Conservation (phyloP, 257 asterid species). For the Eucommia ulmoides region DNA sequence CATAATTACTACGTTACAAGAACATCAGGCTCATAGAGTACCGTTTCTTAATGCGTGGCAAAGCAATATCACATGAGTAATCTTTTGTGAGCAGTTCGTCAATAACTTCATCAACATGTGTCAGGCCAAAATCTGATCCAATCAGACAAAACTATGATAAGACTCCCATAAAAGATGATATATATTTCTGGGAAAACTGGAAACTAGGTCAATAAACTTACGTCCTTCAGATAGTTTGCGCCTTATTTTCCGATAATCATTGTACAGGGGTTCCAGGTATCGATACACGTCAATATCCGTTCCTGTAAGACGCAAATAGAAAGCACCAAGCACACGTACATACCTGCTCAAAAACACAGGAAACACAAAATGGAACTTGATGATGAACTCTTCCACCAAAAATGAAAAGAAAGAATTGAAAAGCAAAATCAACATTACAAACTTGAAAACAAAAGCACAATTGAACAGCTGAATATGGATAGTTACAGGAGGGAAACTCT, state of each 20-base stretch:
- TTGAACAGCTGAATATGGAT: neutral
- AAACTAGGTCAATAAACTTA: conserved; percentile 16
- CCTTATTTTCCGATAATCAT: conserved; percentile 89
- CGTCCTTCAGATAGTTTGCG: conserved; percentile 49
- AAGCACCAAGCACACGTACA: conserved; percentile 89
- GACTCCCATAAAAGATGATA: no score
- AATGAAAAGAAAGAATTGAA: conserved; percentile 1
- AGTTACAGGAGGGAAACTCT: neutral
- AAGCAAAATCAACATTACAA: no score
- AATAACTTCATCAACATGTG: conserved; percentile 81
- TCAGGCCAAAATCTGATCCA: conserved; percentile 46
- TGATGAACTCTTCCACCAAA: neutral
- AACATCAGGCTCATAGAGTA: conserved; percentile 6
- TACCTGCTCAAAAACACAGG: conserved; percentile 27
- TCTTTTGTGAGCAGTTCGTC: conserved; percentile 81
- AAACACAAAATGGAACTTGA: neutral
- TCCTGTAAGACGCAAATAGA: conserved; percentile 87
- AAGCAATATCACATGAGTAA: conserved; percentile 82
- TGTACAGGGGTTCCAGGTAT: conserved; percentile 83
- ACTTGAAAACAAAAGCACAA: no score
- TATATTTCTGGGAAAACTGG: no score
- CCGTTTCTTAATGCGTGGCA: conserved; percentile 90
- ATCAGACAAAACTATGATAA: conserved; percentile 3
- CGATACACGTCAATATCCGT: conserved; percentile 79
- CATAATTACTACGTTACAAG: no score